Conservation (phyloP, 768 basidiomycete genomes). For the Pleurotus giganteus region DNA sequence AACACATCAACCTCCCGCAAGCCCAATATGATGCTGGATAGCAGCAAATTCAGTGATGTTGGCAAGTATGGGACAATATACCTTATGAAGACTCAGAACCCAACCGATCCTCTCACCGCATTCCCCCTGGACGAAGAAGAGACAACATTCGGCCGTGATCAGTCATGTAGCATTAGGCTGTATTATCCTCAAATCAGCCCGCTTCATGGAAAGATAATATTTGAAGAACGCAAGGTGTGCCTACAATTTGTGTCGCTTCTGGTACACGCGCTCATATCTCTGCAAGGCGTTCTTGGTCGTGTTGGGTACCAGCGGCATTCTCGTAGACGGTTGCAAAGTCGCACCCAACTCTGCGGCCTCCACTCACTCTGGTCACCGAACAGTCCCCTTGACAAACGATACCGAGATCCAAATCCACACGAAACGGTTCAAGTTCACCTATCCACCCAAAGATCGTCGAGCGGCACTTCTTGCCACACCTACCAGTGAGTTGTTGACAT, state of each 20-base stretch:
- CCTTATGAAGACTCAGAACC: conserved; percentile 53
- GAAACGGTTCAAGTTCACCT: conserved; percentile 70
- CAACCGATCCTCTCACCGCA: conserved; percentile 49
- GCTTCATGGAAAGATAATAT: conserved; percentile 66
- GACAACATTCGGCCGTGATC: conserved; percentile 69
- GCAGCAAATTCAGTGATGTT: conserved; percentile 45
- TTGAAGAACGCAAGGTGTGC: conserved; percentile 62
- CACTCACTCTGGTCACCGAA: conserved; percentile 34
- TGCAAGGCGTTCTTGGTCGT: conserved; percentile 66
- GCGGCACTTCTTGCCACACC: conserved; percentile 50
- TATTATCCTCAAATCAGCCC: conserved; percentile 65
- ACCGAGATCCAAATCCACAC: conserved; percentile 66
- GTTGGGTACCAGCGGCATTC: conserved; percentile 52
- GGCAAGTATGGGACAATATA: conserved; percentile 67
- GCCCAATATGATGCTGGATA: conserved; percentile 34
- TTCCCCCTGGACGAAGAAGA: conserved; percentile 71
- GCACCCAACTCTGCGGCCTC: conserved; percentile 38
- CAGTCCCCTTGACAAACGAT: conserved; percentile 63
- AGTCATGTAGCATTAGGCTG: conserved; percentile 60
- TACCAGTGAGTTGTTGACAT: conserved; percentile 32
- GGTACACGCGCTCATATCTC: not conserved
- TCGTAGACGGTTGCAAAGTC: conserved; percentile 63
- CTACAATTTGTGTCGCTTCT: not conserved
- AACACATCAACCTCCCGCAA: not conserved
- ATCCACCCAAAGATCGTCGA: conserved; percentile 73